Base-by-base conservation (phyloP, 306 rosid species). In the Vachellia collinsii region DNA sequence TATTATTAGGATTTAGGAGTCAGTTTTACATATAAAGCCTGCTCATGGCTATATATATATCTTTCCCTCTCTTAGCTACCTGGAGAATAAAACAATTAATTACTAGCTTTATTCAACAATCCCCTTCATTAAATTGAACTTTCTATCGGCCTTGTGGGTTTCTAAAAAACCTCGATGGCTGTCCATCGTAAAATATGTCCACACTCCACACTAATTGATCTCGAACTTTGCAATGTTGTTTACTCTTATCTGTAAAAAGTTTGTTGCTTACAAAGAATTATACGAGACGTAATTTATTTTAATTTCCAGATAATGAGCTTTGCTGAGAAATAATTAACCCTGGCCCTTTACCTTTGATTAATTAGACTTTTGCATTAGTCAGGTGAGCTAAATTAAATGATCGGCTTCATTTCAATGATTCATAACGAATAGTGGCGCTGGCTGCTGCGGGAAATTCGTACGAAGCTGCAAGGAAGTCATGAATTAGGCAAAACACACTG, bases 371-470 rank as follows among this genome's bases (percentile, higher is more conserved):
- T 44, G 50, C 50, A 44, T 11, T 11, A 11, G 50, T 11, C 5
- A 11, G 48, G 48, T 44, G 41, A 29, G 46, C 11, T 10, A 12
- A 44, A 12, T 11, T 44, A 44, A 44, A 44, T 5, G 22, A 51
- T 17, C 6, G 20, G 17, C 20, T 51, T 51, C 58, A 51, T 14
- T 51, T 6, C 59, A 51, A 51, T 51, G 10, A 51, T 5, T 22
- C 22, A 8, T 58, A 25, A 39, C 78, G 59, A 9, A 70, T 75
- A 41, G 67, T 72, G 76, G 44, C 41, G 61, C n/a, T 61, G 71
- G 86, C 88, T 72, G 86, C 87, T 70, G 65, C 41, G 79, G 63
- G 77, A 82, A 62, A 65, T 72, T 81, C 25, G 37, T 29, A 19
- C 12, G 76, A 58, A 59, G 66, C 37, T 59, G 41, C 64, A n/a